Evolutionary conservation across 176 grass and related monocot genomes (phyloP).

Genomic region (Oryza punctata): DNA sequence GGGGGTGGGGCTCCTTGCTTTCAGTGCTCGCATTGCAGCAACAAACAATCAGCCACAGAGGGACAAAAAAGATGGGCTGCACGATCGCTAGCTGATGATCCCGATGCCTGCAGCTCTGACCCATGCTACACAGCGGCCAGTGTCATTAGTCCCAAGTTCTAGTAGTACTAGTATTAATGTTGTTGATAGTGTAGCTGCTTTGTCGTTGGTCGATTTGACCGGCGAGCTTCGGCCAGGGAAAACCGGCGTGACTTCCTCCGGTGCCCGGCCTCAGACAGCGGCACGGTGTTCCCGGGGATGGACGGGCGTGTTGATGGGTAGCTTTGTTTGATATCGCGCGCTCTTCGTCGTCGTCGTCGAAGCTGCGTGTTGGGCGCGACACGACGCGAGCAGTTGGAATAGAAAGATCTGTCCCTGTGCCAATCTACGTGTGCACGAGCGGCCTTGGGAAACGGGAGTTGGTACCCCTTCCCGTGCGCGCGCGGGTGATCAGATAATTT

Average conservation of each 20-base stretch:
- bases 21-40: conserved; percentile 24
- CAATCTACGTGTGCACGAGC: conserved; percentile 25
- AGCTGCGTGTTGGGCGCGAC: neutral
- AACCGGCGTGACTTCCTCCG: conserved; percentile 41
- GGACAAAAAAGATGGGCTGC: neutral
- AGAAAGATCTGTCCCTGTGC: conserved; percentile 23
- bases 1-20: conserved; percentile 11
- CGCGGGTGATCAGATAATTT: neutral
- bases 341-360: neutral
- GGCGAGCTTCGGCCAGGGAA: conserved; percentile 51
- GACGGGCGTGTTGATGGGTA: conserved; percentile 1
- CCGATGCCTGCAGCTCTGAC: conserved; percentile 11
- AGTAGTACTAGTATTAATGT: neutral
- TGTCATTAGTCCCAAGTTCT: neutral
- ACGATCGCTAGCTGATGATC: conserved; percentile 7
- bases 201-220: conserved; percentile 36
- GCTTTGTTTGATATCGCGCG: neutral
- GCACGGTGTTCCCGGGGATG: conserved; percentile 9
- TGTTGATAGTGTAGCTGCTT: neutral
- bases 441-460: conserved; percentile 29
- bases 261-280: conserved; percentile 32
- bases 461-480: neutral
- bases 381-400: conserved; percentile 22
- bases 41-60: neutral
- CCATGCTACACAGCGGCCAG: neutral